phyloP scores from a whole-genome alignment of 2,329 filamentous ascomycete genomes.

The Blastomyces percursus region DNA sequence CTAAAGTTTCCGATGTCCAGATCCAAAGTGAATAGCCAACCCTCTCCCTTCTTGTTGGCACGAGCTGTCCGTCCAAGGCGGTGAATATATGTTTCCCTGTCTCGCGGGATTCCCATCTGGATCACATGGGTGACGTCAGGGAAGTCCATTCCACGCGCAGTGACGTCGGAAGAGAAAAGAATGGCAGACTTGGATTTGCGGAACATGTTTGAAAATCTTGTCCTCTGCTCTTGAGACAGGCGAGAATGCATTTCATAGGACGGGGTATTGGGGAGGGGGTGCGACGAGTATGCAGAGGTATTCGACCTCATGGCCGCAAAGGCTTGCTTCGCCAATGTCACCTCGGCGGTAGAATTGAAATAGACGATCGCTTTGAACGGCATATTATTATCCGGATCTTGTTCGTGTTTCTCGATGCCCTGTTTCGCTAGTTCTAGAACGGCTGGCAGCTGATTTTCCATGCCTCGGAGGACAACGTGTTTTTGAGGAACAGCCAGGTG shows the following conservation, averaged over 20 bases:
- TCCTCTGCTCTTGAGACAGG: constrained; percentile 59
- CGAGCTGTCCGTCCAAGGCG: constrained; percentile 64
- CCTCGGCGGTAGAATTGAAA: constrained; percentile 66
- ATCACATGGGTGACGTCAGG: constrained; percentile 70
- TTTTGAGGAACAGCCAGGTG: constrained; percentile 77
- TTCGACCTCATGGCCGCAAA: constrained; percentile 34
- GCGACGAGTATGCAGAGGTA: constrained; percentile 16
- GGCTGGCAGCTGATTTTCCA: constrained; percentile 65
- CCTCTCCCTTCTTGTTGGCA: constrained; percentile 52
- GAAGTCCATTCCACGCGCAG: constrained; percentile 74
- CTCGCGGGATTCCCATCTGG: constrained; percentile 54
- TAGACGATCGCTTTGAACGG: constrained; percentile 98
- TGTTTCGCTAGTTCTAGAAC: constrained; percentile 64
- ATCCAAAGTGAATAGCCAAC: constrained; percentile 48
- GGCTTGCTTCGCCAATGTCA: constrained; percentile 52
- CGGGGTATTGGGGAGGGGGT: constrained; percentile 24
- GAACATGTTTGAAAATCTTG: constrained; percentile 61
- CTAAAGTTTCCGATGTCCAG: constrained; percentile 42
- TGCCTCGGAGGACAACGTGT: constrained; percentile 53
- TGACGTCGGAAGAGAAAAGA: constrained; percentile 68
- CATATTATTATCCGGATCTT: constrained; percentile 28
- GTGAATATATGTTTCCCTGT: constrained; percentile 64
- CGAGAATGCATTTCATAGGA: constrained; percentile 65
- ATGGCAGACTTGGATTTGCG: constrained; percentile 51
- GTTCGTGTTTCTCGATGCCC: constrained; percentile 39